Base-by-base conservation (phyloP, 2,329 filamentous ascomycete genomes). In the Cladosporium sp. region DNA sequence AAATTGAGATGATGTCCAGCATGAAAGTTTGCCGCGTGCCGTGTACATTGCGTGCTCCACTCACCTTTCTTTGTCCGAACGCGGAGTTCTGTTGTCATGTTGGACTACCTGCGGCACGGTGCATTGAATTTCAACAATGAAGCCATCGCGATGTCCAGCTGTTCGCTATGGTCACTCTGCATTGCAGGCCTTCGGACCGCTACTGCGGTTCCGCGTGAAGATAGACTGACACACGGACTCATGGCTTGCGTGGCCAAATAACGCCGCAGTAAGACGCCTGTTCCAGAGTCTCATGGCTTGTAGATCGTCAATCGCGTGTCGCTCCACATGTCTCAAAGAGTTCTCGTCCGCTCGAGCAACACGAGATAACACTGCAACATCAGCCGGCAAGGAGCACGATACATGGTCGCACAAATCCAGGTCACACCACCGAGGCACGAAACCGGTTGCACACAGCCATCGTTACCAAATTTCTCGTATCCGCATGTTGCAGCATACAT, bases 31-130 rank as follows among this genome's bases (percentile, higher is more conserved):
- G 52, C 52, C 52, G 33, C 52, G 6, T 55, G 52, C 29, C 23
- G 5, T 18, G 16, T 16, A 53, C 28, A 29, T 55, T 55, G 29
- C 29, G 52, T 55, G 28, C 52, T 31, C 28, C 14, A 23, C 55
- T 57, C 18, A 37, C n/a, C 40, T 57, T 35, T 40, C 55, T 57
- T 57, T 57, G 55, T 57, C 21, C 52, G 10, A 55, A 55, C 31
- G 40, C 11, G 8, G n/a, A 46, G 40, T 46, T 21, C 40, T 46
- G 40, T 2, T 46, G n/a, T 21, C 21, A 46, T 21, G 7, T 46
- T 21, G 40, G n/a, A n/a, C 7, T 29, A 7, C 8, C 50, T n/a
- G 28, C 26, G 29, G 14, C 37, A 40, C 16, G 7, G 16, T 40
- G 18, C 37, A 40, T 40, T n/a, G 37, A 40, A 46, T n/a, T 8